Evolutionary conservation across 2,329 filamentous ascomycete species (phyloP), one percentile per base, ranked within the genome.

Genomic region (Monosporascus sp.): DNA sequence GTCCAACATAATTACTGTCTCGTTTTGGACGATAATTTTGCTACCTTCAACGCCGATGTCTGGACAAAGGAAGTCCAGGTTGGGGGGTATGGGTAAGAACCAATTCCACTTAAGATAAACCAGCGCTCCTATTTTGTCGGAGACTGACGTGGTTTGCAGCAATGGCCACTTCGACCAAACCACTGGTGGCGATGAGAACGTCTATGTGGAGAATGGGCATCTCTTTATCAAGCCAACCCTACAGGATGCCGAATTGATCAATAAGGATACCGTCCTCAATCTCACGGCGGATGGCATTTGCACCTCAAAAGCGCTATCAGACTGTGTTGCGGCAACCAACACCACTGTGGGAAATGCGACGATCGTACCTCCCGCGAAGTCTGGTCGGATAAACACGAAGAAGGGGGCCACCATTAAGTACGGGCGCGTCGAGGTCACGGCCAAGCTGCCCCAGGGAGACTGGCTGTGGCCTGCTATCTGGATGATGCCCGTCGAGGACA

Each of bases 391-490:
- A 72, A 87, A 86, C 73, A 92, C 88, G 53, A 87, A 82, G 66
- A 81, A 81, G 44, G 83, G 86, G 17, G 84, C 84, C 7, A 79
- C 73, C 17, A 89, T 95, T 75, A 90, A 85, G 71, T 95, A 89
- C 66, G 90, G 90, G 48, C 87, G 88, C 44, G 80, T 95, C 50
- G 88, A 95, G 67, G 89, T 95, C 5, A 84, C 80, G 1, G 90
- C 90, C 26, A 86, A 86, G 71, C 73, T 94, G 27, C 89, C 90
- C 5, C 70, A 76, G 48, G 90, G 90, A 51, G 90, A 94, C 73
- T 94, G 90, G 90, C 79, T 95, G 11, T 94, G 90, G 90, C 90
- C 90, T 2, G 89, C 89, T n/a, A 93, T 95, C 64, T 92, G 88
- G 88, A 89, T 95, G 87, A 77, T 94, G 76, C 90, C 90, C 1